Evolutionary conservation across 202 grass and related monocot species (phyloP).

Genomic region (Musa balbisiana): DNA sequence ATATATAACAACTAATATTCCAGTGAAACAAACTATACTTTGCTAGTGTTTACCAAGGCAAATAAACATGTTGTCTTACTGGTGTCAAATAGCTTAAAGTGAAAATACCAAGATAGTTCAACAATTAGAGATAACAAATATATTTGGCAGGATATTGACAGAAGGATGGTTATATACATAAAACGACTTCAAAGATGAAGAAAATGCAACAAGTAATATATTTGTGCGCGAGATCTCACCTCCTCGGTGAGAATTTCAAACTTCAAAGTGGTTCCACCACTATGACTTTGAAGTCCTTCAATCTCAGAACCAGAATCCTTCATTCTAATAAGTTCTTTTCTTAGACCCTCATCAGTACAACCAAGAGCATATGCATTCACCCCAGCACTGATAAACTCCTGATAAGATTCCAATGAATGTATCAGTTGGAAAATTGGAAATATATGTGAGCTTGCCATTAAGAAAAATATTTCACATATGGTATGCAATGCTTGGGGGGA

Average conservation of each 20-base stretch:
- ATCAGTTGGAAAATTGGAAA: constrained; percentile 2
- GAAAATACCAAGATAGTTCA: background rate
- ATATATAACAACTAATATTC: too few species aligned
- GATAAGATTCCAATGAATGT: constrained; percentile 24
- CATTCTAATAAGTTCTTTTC: constrained; percentile 71
- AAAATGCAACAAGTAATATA: background rate
- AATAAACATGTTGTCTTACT: too few species aligned
- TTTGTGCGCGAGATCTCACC: constrained; percentile 27
- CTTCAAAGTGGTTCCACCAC: constrained; percentile 50
- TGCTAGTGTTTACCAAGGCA: too few species aligned
- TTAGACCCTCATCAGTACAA: constrained; percentile 85
- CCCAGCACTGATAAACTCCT: constrained; percentile 84
- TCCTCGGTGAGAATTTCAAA: constrained; percentile 65
- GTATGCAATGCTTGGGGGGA: constrained; percentile 7
- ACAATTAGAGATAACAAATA: background rate
- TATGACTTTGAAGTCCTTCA: constrained; percentile 51
- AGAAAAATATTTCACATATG: constrained; percentile 1
- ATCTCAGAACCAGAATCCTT: constrained; percentile 67
- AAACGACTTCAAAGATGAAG: background rate
- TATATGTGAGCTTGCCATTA: constrained; percentile 8
- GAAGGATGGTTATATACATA: background rate
- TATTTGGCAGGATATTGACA: background rate
- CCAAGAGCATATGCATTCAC: constrained; percentile 88
- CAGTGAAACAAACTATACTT: too few species aligned
- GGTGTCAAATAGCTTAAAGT: background rate